phyloP scores from a whole-genome alignment of 306 rosid genomes.

The Sophora flavescens region DNA sequence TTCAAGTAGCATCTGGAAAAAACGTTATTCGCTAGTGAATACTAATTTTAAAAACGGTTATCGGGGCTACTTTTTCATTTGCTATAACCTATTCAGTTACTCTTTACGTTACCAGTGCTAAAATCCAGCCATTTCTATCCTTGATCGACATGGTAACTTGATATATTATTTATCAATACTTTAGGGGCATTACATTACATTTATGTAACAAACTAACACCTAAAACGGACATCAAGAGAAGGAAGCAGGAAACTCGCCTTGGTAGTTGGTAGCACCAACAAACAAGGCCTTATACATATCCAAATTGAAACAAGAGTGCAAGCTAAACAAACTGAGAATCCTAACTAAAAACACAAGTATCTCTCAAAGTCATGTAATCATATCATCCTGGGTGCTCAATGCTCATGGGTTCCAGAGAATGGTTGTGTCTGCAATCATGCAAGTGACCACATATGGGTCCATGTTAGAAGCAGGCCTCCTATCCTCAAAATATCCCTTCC shows the following conservation, averaged over 20 bases:
- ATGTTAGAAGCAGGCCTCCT: constrained; percentile 96
- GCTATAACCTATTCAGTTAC: too few species aligned
- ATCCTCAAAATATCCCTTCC: constrained; percentile 94
- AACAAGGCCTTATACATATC: constrained; percentile 26
- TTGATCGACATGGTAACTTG: too few species aligned
- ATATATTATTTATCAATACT: not conserved
- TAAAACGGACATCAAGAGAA: not conserved
- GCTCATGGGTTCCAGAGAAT: constrained; percentile 80
- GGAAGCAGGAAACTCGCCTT: constrained; percentile 13
- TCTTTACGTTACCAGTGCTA: too few species aligned
- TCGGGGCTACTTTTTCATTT: too few species aligned
- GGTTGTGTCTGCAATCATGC: constrained; percentile 94
- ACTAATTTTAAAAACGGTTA: too few species aligned
- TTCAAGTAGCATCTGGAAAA: too few species aligned
- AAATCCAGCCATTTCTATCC: not conserved
- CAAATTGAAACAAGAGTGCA: not conserved
- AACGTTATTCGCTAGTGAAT: too few species aligned
- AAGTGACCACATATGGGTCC: constrained; percentile 93
- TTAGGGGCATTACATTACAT: constrained; percentile 1
- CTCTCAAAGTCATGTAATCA: not conserved
- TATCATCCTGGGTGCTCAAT: constrained; percentile 43
- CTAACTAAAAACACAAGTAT: not conserved
- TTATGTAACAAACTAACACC: not conserved
- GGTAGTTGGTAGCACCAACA: constrained; percentile 12
- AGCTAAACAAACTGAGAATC: constrained; percentile 3